Base-by-base conservation (phyloP, 2,329 filamentous ascomycete species). In the Aureobasidium subglaciale region DNA sequence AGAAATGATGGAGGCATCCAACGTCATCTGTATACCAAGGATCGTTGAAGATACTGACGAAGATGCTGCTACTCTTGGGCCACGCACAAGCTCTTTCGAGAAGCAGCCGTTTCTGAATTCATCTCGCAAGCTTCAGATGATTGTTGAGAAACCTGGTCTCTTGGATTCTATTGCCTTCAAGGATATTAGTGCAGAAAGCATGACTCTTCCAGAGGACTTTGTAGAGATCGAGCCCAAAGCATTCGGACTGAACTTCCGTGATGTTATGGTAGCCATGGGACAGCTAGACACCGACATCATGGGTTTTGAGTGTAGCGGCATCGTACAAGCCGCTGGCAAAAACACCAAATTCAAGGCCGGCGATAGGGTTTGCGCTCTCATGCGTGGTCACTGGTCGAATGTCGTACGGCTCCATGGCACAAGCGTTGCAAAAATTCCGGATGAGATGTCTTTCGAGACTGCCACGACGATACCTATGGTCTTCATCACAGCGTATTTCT, bases 201-300 rank as follows among this genome's bases (percentile, higher is more conserved):
- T 11, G 11, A 30, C 13, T 37, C n/a, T 48, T 5, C 10, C 20
- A 4, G 48, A 50, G 0, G 62, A 65, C 43, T 59, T 67, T 16
- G 62, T 76, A 10, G 70, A 75, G 56, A 65, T 76, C 5, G 59
- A 71, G 25, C 49, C 65, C 1, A 62, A 63, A 41, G 66, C 69
- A 0, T 60, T 61, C 10, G 72, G 70, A 2, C 20, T 79, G 56
- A 79, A 76, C 62, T 75, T 74, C 59, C 70, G 70, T 29, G 78
- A 81, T 58, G 68, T 75, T 1, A 67, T 78, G 57, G 71, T 73
- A 11, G 71, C 73, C 24, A 64, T 70, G 59, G 67, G 64, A 11
- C 67, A 69, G 50, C 58, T 70, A 4, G 60, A 63, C 0, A 62
- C n/a, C n/a, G n/a, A n/a, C n/a, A n/a, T n/a, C n/a, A n/a, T n/a